Evolutionary conservation across 2,329 filamentous ascomycete species (phyloP).

Genomic region (Trichoderma sp.): DNA sequence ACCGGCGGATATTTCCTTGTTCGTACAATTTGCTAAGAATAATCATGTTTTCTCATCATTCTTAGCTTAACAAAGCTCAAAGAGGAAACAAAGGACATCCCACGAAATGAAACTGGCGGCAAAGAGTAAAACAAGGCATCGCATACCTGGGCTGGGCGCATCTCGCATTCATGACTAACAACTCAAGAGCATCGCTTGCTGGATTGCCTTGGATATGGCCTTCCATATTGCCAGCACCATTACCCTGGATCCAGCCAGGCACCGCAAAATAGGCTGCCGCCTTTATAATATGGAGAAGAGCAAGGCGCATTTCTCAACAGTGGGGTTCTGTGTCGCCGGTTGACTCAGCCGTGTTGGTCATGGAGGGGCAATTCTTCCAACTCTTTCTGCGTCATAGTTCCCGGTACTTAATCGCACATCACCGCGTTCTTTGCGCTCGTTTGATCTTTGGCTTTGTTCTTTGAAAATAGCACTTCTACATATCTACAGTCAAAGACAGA

Average conservation of each 20-base stretch:
- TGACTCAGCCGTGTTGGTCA: slow-evolving; percentile 28
- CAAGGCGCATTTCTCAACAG: neutral
- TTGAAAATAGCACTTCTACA: neutral
- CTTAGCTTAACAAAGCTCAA: neutral
- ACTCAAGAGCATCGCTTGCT: neutral
- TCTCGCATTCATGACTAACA: neutral
- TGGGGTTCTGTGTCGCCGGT: slow-evolving; percentile 25
- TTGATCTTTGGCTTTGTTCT: neutral
- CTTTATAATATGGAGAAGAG: neutral
- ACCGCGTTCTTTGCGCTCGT: neutral
- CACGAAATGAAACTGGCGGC: neutral
- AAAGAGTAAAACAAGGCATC: neutral
- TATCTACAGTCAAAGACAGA: neutral
- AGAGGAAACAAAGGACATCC: neutral
- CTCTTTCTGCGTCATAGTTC: neutral
- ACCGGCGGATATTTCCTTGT: neutral
- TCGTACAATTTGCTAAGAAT: neutral
- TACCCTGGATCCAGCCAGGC: neutral
- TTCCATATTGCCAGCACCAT: neutral
- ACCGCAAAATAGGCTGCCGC: neutral
- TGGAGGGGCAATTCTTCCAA: slow-evolving; percentile 12
- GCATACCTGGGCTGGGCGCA: neutral
- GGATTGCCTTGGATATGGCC: neutral
- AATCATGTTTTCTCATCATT: neutral
- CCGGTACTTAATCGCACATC: neutral